Evolutionary conservation across 345 rosid species (phyloP), one percentile per base, ranked within the genome.

Genomic region (Lagerstroemia speciosa): DNA sequence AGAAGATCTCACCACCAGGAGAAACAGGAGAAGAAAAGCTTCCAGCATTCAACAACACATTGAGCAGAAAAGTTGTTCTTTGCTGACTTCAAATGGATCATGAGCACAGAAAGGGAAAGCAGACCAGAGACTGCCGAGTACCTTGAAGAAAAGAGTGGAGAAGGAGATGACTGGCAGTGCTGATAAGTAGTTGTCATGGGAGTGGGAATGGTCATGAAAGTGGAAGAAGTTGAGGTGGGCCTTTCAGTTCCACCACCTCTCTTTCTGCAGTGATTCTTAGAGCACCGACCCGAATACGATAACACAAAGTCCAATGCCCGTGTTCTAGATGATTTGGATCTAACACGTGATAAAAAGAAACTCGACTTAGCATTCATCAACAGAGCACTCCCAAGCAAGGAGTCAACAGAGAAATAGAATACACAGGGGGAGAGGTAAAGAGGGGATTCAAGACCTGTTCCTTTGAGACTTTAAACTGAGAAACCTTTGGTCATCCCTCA

Each of bases 401-500:
- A 52, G 58, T 8, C 11, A 52, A 52, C 40, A 1, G 6, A 61
- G 12, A 34, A 62, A 62, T 33, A 34, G 67, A 64, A 36, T 65
- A 65, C 66, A 65, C 26, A 63, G n/a, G n/a, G n/a, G n/a, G n/a
- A n/a, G n/a, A n/a, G 40, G 22, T 33, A 20, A 17, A 33, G 19
- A 8, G 38, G 67, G 32, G 20, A 20, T 12, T 14, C 45, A 40
- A 17, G 1, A 37, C 45, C 38, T 19, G 38, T 40, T 65, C 40
- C 67, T 65, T 65, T 36, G 50, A 7, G 45, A 65, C 67, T 10
- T 15, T 38, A 37, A 40, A 27, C 9, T 24, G 46, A 38, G 67
- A 65, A 65, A 65, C 67, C 24, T n/a, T 26, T 46, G 67, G 67
- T 40, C 45, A 37, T 10, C 61, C 61, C 30, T 48, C 53, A 5